Evolutionary conservation across 208 protist genomes (phyloP), one percentile per base, ranked within the genome.

Genomic region (Leishmania tropica): DNA sequence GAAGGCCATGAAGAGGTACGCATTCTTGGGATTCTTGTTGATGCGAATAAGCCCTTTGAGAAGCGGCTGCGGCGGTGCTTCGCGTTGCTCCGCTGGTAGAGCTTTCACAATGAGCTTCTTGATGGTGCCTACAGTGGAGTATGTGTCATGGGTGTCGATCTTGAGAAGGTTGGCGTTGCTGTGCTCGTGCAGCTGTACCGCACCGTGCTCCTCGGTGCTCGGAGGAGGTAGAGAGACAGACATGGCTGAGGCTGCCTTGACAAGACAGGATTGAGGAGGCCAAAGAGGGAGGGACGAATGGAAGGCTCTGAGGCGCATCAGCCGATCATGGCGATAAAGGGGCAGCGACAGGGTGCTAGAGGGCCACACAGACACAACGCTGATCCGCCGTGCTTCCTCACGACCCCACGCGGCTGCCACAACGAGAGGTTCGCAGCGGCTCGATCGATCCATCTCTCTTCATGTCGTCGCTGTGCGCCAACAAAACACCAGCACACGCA

Each of bases 161-260:
- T 98, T 98, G 21, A 98, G 85, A 4, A 98, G 85, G 75, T 97
- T 93, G 54, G 89, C 88, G 72, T 98, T 98, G 85, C 89, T 95
- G 85, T 97, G 93, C 78, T 92, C 79, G 31, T 88, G 90, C 67
- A 97, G 90, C 62, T 77, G 64, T 31, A 89, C 83, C 3, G 71
- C 42, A 24, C 64, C 76, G 48, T 47, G 62, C 54, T 86, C 78
- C 47, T 75, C 48, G 5, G 77, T 6, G n/a, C 73, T 53, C 15
- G 70, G 62, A 56, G 75, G 68, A 6, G 80, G 67, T 48, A 75
- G 68, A n/a, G 80, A 47, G n/a, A 51, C 58, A 21, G 71, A 75
- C 83, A 80, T 88, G 47, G 37, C 35, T n/a, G 15, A 35, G 47
- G 73, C 45, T 28, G 48, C 19, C 19, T 17, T 40, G 56, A 53